phyloP scores from a whole-genome alignment of 352 stramenopile genomes.

The Sclerospora graminicola region DNA sequence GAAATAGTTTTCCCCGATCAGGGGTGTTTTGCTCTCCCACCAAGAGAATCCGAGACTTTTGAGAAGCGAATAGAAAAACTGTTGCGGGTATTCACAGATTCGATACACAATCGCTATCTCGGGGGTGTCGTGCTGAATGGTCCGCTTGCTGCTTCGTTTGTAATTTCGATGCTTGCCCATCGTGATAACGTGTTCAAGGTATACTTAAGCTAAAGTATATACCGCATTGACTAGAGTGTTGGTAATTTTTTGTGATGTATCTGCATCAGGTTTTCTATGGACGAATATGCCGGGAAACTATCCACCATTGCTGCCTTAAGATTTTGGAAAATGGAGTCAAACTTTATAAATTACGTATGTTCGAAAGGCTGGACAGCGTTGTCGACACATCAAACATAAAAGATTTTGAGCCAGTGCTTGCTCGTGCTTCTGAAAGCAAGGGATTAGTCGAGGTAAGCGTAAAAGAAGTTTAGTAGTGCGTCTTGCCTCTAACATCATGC shows the following conservation, averaged over 20 bases:
- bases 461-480: not conserved
- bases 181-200: constrained; percentile 58
- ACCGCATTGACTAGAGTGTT: not conserved
- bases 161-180: constrained; percentile 68
- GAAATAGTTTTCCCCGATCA: constrained; percentile 43
- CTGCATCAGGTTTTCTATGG: constrained; percentile 43
- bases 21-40: constrained; percentile 38
- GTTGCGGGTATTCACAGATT: constrained; percentile 38
- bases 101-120: constrained; percentile 50
- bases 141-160: constrained; percentile 51
- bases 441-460: constrained; percentile 31
- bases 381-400: constrained; percentile 65
- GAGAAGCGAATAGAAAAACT: constrained; percentile 62
- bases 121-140: constrained; percentile 67
- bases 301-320: constrained; percentile 75
- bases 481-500: not conserved
- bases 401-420: constrained; percentile 36
- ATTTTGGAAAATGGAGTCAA: constrained; percentile 73
- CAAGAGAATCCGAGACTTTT: constrained; percentile 29
- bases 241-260: not conserved
- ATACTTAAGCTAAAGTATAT: not conserved
- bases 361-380: constrained; percentile 45
- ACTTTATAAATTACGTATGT: constrained; percentile 71
- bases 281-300: constrained; percentile 63
- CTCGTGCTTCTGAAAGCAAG: constrained; percentile 13